Evolutionary conservation across 441 rosid genomes (phyloP).

Genomic region (Corymbia calophylla): DNA sequence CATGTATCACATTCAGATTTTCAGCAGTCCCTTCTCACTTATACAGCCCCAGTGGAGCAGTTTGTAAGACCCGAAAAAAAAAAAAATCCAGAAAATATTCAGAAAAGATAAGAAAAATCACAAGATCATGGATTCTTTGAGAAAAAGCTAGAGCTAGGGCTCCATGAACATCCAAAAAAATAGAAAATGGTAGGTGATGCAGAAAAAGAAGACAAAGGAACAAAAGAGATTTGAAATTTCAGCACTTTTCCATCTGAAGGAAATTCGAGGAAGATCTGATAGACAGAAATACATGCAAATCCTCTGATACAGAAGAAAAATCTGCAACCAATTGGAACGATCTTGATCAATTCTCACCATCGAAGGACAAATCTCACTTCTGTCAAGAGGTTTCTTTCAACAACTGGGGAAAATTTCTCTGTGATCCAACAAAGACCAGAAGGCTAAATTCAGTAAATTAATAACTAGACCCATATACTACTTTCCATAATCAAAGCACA

Average conservation of each 20-base stretch:
- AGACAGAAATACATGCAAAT: not conserved
- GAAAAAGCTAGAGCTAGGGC: not conserved
- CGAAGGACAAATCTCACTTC: constrained; percentile 7
- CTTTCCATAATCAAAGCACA: constrained; percentile 19
- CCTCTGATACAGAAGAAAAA: not conserved
- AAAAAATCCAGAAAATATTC: not conserved
- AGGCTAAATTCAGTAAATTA: constrained; percentile 1
- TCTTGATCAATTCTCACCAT: constrained; percentile 12
- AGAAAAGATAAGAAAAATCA: not conserved
- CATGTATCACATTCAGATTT: not conserved
- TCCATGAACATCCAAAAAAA: constrained; percentile 3
- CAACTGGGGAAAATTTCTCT: constrained; percentile 2
- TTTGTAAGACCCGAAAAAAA: not conserved
- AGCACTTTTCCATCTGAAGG: not conserved
- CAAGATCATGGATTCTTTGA: not conserved
- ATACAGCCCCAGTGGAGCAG: not conserved
- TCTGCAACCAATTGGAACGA: not conserved
- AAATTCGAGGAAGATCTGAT: not conserved
- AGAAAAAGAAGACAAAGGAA: constrained; percentile 1
- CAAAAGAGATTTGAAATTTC: not conserved
- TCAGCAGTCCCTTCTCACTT: not conserved
- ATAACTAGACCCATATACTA: constrained; percentile 6
- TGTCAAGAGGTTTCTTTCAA: constrained; percentile 14
- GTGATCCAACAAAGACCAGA: constrained; percentile 15
- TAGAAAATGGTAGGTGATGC: constrained; percentile 1